Percentiles rank a stretch among this genome's conserved stretches.
Evolutionary conservation across 352 stramenopile genomes (phyloP).

Genomic region (Saprolegnia diclina): DNA sequence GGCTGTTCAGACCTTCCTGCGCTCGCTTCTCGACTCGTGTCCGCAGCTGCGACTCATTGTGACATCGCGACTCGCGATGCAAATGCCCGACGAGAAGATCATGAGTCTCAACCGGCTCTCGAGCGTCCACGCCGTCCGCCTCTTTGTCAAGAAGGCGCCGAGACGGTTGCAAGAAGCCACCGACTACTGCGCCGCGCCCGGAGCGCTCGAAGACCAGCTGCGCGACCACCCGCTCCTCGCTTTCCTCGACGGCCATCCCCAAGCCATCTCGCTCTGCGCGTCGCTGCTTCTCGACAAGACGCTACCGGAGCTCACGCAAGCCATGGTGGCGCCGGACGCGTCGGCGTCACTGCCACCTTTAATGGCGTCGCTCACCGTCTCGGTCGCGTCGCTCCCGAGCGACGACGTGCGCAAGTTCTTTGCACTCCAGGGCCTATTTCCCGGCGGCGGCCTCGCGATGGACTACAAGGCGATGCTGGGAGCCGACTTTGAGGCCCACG

Average conservation of each 20-base stretch:
- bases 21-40: slow-evolving; percentile 59
- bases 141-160: slow-evolving; percentile 75
- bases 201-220: slow-evolving; percentile 43
- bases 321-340: slow-evolving; percentile 60
- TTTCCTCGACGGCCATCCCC: slow-evolving; percentile 72
- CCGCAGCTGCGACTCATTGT: slow-evolving; percentile 58
- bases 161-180: slow-evolving; percentile 59
- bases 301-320: slow-evolving; percentile 62
- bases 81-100: slow-evolving; percentile 78
- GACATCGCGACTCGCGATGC: slow-evolving; percentile 38
- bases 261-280: slow-evolving; percentile 73
- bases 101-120: slow-evolving; percentile 67
- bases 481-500: slow-evolving; percentile 50
- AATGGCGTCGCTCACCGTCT: slow-evolving; percentile 66
- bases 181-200: slow-evolving; percentile 30
- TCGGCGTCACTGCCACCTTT: slow-evolving; percentile 55
- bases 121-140: slow-evolving; percentile 57
- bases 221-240: slow-evolving; percentile 67
- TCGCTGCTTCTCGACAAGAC: slow-evolving; percentile 68
- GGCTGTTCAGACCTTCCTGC: slow-evolving; percentile 49
- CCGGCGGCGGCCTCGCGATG: slow-evolving; percentile 61
- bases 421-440: slow-evolving; percentile 57
- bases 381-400: slow-evolving; percentile 60
- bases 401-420: slow-evolving; percentile 73
- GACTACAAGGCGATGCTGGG: slow-evolving; percentile 77